phyloP scores from a whole-genome alignment of 1,284 basidiomycete genomes.

The Cerrena zonata region DNA sequence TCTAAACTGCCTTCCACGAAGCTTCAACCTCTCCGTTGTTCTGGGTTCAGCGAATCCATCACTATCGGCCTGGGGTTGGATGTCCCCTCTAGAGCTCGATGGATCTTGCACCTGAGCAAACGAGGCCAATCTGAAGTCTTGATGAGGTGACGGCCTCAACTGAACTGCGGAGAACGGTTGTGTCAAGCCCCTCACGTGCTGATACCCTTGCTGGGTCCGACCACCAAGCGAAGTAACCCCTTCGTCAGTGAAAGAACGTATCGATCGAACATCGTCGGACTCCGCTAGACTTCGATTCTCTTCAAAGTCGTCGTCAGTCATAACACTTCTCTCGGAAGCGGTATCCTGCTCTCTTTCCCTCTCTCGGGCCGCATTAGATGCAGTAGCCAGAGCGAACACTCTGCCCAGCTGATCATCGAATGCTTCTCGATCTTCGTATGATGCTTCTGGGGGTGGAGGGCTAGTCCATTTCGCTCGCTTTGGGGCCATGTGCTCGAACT shows the following conservation, averaged over 20 bases:
- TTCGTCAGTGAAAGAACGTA: constrained; percentile 52
- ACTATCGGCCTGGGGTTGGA: constrained; percentile 14
- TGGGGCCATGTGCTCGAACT: constrained; percentile 69
- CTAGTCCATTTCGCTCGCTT: constrained; percentile 74
- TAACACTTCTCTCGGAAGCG: constrained; percentile 40
- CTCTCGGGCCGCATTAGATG: constrained; percentile 52
- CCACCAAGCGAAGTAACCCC: constrained; percentile 8
- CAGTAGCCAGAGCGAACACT: constrained; percentile 61
- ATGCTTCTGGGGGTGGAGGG: constrained; percentile 72
- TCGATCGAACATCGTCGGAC: constrained; percentile 63
- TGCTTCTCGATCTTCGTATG: constrained; percentile 55
- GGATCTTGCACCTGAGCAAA: constrained; percentile 18
- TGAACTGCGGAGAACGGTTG: constrained; percentile 1
- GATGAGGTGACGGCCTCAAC: constrained; percentile 3
- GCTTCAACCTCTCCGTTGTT: constrained; percentile 17
- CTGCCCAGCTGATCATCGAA: constrained; percentile 64
- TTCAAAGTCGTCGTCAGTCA: constrained; percentile 68
- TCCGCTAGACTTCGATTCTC: constrained; percentile 50
- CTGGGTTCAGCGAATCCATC: constrained; percentile 19
- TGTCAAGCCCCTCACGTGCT: constrained; percentile 9
- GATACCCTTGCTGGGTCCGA: background rate
- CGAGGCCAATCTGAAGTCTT: background rate
- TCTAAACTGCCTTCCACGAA: constrained; percentile 22
- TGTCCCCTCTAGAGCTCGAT: constrained; percentile 14
- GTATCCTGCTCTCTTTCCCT: constrained; percentile 39